Evolutionary conservation across 2,329 filamentous ascomycete species (phyloP).

Genomic region (Coleophoma cylindrospora): DNA sequence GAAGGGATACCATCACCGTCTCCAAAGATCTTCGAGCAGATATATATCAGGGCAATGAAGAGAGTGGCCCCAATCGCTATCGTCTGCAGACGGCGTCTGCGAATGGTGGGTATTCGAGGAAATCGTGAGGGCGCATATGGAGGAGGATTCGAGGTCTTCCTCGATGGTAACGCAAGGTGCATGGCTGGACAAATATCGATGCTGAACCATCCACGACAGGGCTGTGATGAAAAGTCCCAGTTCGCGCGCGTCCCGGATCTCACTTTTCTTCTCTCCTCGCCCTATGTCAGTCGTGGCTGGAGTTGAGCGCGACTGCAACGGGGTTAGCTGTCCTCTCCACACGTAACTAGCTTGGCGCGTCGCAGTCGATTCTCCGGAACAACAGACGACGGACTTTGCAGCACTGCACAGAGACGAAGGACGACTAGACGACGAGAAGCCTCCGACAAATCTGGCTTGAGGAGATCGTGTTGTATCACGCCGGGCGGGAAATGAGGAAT

Average conservation of each 20-base stretch:
- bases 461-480: not conserved
- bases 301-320: not conserved
- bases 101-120: constrained; percentile 47
- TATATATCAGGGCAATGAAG: constrained; percentile 44
- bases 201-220: not conserved
- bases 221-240: not conserved
- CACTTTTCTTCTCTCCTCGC: too few species aligned
- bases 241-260: constrained; percentile 1
- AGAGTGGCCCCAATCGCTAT: constrained; percentile 40
- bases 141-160: constrained; percentile 74
- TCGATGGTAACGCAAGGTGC: constrained; percentile 86
- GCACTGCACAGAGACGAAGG: not conserved
- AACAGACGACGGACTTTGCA: not conserved
- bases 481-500: constrained; percentile 1
- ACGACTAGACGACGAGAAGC: not conserved
- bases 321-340: not conserved
- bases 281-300: not conserved
- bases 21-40: constrained; percentile 40
- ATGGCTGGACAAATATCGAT: constrained; percentile 38
- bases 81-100: constrained; percentile 58
- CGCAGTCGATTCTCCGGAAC: not conserved
- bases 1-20: constrained; percentile 32
- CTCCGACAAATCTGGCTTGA: not conserved
- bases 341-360: not conserved
- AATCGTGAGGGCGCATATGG: constrained; percentile 59